Conservation (phyloP, 331 rosid species). For the Acacia pycnantha region DNA sequence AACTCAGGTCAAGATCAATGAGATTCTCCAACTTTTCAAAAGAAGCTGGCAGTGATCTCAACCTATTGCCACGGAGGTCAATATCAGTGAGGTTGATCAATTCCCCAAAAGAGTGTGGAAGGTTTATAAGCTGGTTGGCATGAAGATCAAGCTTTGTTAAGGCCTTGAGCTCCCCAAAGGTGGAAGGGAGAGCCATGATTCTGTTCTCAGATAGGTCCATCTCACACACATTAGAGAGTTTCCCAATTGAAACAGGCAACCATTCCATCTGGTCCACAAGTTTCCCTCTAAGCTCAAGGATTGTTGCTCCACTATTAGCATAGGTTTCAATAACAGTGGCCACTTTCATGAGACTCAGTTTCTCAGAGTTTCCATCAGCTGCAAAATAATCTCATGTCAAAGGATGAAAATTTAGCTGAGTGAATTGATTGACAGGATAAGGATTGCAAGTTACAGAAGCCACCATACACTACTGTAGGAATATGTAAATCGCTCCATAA, state of each 20-base stretch:
- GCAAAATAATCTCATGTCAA: slow-evolving; percentile 29
- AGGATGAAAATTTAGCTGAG: slow-evolving; percentile 7
- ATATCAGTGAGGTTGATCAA: slow-evolving; percentile 67
- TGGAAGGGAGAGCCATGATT: slow-evolving; percentile 85
- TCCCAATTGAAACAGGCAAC: slow-evolving; percentile 90
- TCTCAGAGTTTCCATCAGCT: slow-evolving; percentile 55
- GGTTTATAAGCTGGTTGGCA: slow-evolving; percentile 83
- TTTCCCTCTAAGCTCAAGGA: slow-evolving; percentile 72
- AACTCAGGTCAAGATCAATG: slow-evolving; percentile 68
- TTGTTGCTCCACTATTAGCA: slow-evolving; percentile 54
- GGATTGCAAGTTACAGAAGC: neutral
- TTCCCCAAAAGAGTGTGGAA: slow-evolving; percentile 84
- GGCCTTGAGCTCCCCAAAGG: slow-evolving; percentile 63
- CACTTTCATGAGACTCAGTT: slow-evolving; percentile 78
- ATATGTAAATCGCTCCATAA: neutral
- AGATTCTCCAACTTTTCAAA: slow-evolving; percentile 68
- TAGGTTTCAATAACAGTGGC: slow-evolving; percentile 78
- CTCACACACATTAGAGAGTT: slow-evolving; percentile 59
- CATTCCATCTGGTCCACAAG: slow-evolving; percentile 79
- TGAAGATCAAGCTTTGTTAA: slow-evolving; percentile 79
- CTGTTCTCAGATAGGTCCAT: slow-evolving; percentile 80
- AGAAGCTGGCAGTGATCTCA: slow-evolving; percentile 73
- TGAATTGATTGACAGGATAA: neutral
- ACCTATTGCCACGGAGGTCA: slow-evolving; percentile 72
- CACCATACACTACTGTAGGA: neutral